Conservation (phyloP, 1,284 basidiomycete species). For the Garcileccinum viscosum region DNA sequence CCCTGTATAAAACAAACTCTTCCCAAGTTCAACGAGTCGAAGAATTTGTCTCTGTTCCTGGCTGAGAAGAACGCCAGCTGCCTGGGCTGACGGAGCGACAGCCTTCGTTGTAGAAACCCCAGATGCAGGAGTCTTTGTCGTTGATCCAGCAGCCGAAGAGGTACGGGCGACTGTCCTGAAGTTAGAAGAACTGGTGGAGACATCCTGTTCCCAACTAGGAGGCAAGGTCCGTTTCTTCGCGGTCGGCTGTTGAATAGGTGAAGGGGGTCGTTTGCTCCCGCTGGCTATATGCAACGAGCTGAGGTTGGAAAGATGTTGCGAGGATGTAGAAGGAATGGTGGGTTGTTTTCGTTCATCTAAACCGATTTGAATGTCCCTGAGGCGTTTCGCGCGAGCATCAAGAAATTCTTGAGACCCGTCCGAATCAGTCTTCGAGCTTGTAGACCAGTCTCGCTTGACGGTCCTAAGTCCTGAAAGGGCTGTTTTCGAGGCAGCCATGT, state of each 20-base stretch:
- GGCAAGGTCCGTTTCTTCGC: constrained; percentile 66
- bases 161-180: constrained; percentile 19
- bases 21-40: constrained; percentile 70
- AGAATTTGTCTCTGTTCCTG: constrained; percentile 86
- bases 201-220: constrained; percentile 48
- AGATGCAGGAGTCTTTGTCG: constrained; percentile 6
- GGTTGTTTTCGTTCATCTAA: constrained; percentile 29
- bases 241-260: constrained; percentile 39
- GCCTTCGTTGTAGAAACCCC: constrained; percentile 14
- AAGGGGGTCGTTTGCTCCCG: constrained; percentile 54
- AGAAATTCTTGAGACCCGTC: constrained; percentile 36
- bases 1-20: constrained; percentile 96
- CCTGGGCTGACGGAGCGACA: constrained; percentile 39
- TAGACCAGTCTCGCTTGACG: constrained; percentile 54
- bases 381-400: constrained; percentile 49
- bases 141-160: constrained; percentile 17
- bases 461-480: constrained; percentile 54
- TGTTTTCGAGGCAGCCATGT: constrained; percentile 43
- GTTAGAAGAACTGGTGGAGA: constrained; percentile 37
- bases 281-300: constrained; percentile 39
- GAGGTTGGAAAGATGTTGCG: constrained; percentile 24
- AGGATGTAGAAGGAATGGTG: constrained; percentile 28
- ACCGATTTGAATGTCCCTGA: constrained; percentile 57
- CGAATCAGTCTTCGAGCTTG: constrained; percentile 42
- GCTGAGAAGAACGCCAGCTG: constrained; percentile 68